Evolutionary conservation across 2,329 filamentous ascomycete genomes (phyloP).

Genomic region (Elsinoe perseae): DNA sequence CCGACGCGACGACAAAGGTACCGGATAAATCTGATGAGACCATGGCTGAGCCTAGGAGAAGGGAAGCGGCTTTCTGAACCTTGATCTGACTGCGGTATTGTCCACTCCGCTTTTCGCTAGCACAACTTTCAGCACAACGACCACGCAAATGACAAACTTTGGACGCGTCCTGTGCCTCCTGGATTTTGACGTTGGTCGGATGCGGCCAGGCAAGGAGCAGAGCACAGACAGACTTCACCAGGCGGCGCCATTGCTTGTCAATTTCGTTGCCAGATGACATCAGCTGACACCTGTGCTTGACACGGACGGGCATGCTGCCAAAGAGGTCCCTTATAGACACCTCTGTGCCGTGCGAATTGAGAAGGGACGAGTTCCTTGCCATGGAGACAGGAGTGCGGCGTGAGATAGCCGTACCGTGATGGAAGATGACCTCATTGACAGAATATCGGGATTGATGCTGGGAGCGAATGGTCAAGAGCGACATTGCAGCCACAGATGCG

Average conservation of each 20-base stretch:
- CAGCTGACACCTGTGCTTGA: slow-evolving; percentile 63
- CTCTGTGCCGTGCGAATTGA: slow-evolving; percentile 61
- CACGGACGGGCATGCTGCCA: slow-evolving; percentile 80
- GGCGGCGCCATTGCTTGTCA: slow-evolving; percentile 56
- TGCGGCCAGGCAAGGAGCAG: slow-evolving; percentile 63
- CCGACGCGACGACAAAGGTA: slow-evolving; percentile 65
- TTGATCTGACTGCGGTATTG: not conserved
- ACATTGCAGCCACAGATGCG: slow-evolving; percentile 65
- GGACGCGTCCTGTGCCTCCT: slow-evolving; percentile 40
- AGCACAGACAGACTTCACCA: slow-evolving; percentile 53
- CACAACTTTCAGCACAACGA: not conserved
- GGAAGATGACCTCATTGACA: slow-evolving; percentile 59
- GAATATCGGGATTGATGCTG: slow-evolving; percentile 54
- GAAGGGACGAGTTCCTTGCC: slow-evolving; percentile 47
- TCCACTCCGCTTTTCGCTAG: too few relatives aligned
- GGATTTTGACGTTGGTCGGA: slow-evolving; percentile 50
- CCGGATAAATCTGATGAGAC: slow-evolving; percentile 45
- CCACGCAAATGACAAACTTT: not conserved
- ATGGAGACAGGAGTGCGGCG: slow-evolving; percentile 55
- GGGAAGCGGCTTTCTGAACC: slow-evolving; percentile 20
- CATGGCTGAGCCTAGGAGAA: slow-evolving; percentile 30
- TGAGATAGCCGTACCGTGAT: slow-evolving; percentile 59
- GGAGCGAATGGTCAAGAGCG: slow-evolving; percentile 69
- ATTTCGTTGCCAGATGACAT: slow-evolving; percentile 45
- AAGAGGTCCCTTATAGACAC: slow-evolving; percentile 75